These are phyloP conservation scores for Dendrobium nobile DNA, from an alignment of 106 monocot species.

Conservation along the genomic window DNA sequence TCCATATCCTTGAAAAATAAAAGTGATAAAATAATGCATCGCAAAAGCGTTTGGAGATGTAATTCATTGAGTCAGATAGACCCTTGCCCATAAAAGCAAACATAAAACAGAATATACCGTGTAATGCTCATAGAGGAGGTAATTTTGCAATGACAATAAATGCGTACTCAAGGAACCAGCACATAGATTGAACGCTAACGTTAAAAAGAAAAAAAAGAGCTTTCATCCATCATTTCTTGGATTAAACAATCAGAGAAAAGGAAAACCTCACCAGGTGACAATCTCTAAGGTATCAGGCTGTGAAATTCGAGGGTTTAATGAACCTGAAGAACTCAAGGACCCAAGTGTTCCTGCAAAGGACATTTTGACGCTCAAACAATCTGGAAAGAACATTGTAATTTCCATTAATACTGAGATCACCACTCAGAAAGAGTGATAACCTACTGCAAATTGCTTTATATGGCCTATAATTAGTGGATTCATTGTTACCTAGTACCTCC, in stretches of 20 bases:
- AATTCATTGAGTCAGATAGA: neutral
- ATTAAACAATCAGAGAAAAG: neutral
- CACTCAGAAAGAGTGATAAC: neutral
- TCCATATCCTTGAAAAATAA: neutral
- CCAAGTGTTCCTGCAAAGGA: constrained; percentile 78
- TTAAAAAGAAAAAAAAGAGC: neutral
- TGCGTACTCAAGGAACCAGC: neutral
- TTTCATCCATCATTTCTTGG: neutral
- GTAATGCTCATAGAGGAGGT: neutral
- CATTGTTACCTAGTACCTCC: neutral
- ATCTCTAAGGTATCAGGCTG: constrained; percentile 25
- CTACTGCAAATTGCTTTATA: neutral
- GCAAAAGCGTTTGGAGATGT: neutral
- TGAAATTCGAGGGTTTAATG: constrained; percentile 21
- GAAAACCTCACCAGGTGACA: constrained; percentile 59
- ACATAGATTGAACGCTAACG: neutral
- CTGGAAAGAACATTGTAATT: neutral
- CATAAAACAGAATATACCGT: neutral
- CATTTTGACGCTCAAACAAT: neutral
- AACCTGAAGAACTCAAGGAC: constrained; percentile 45
- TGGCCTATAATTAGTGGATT: neutral
- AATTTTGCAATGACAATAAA: no score
- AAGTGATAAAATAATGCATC: neutral
- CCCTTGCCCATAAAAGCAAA: neutral
- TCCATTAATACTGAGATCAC: neutral